Base-by-base conservation (phyloP, 208 protist genomes). In the Naegleria gruberi region DNA sequence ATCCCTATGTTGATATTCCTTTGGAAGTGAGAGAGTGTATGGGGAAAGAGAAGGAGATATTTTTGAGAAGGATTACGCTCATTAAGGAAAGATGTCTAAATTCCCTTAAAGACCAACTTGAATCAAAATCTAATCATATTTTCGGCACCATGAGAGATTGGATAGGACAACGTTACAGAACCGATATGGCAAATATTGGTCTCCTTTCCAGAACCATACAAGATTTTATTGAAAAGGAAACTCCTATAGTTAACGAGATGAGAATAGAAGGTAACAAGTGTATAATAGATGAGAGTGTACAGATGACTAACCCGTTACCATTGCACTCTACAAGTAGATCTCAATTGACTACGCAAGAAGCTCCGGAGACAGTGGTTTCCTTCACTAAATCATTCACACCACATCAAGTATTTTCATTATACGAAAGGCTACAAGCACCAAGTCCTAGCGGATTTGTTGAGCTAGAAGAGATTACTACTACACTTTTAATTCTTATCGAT, bases 181-280 rank as follows among this genome's bases (percentile, higher is more conserved):
- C 74, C 19, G 74, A 82, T 15, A 82, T 82, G 74, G 30, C 74
- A 3, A 82, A 82, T 42, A 82, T 82, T 82, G 34, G 10, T 15
- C 15, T 43, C 1, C 40, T 82, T 10, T 40, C 74, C 2, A 34
- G 30, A 15, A 34, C 30, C 74, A 82, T 82, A 40, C 74, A 82
- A 42, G 74, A 82, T 41, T 82, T 17, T 30, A 82, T 82, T 43
- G 74, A 82, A 82, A 82, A 82, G 40, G 74, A 82, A 30, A 82
- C 34, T 41, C 74, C 40, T 40, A 43, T 82, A 8, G 34, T 82
- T 34, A 17, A 82, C 37, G 26, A 82, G 34, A 17, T 82, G 37
- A 82, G 40, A 42, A 43, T 82, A 82, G 30, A 43, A 34, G 40
- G 40, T 34, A 42, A 82, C 12, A 65, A 65, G 51, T 65, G 51